Evolutionary conservation across 2,329 filamentous ascomycete genomes (phyloP), one percentile per base, ranked within the genome.

Genomic region (Verticillium nonalfalfae): DNA sequence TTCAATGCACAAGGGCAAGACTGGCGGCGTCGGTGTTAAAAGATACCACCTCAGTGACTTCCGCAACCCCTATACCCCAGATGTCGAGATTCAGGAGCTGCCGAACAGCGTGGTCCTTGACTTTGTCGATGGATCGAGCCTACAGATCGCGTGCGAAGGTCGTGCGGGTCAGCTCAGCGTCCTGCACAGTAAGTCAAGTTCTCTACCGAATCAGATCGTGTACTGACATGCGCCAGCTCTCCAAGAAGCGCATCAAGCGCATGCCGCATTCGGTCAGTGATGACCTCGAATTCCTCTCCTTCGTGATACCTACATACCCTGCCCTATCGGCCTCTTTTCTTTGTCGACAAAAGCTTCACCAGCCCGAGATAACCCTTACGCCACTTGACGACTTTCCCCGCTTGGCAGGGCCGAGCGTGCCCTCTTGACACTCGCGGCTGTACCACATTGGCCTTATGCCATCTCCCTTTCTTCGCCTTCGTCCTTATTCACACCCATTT

Each of bases 61-160:
- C 79, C 85, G 85, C 66, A 76, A 79, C 50, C 93, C 93, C 0
- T 91, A 89, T 68, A 81, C 90, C 15, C 95, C 95, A 0, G 94
- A 98, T 73, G 88, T 96, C 63, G 95, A 98, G 71, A 81, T 91
- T 67, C 90, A 97, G 76, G 95, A 99, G 77, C 81, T 99, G 59
- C 93, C 94, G 2, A 91, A 97, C 76, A 97, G 93, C 70, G 84
- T 88, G 4, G 79, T 85, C 7, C 74, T 88, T 56, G 83, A 87
- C 67, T 82, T 89, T 64, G 67, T 86, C 18, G 84, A 85, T 58
- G 84, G 85, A 3, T 85, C 82, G n/a, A 79, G 79, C 56, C 74
- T 89, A 61, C 86, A 89, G 69, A 75, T 89, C 68, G 86, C 86
- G 26, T 89, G 86, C 65, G 85, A 85, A 72, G 85, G 87, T 71